phyloP scores from a whole-genome alignment of 257 asterid species.

The Petunia secreta region DNA sequence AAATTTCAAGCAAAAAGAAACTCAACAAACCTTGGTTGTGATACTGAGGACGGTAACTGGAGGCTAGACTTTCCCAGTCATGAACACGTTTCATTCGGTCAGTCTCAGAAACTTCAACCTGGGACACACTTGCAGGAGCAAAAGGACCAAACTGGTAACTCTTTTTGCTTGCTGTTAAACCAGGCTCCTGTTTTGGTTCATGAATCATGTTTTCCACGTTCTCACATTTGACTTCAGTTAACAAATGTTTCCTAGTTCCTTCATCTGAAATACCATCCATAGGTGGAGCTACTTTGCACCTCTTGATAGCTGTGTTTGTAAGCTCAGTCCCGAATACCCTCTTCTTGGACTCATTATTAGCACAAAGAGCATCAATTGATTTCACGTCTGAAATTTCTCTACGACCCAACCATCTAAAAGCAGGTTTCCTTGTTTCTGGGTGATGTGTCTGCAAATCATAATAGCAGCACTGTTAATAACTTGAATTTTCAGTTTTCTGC shows the following conservation, averaged over 20 bases:
- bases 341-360: slow-evolving; percentile 55
- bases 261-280: slow-evolving; percentile 37
- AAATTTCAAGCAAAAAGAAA: neutral
- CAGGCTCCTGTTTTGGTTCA: slow-evolving; percentile 29
- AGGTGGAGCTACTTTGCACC: slow-evolving; percentile 43
- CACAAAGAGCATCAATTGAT: slow-evolving; percentile 35
- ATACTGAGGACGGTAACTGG: slow-evolving; percentile 81
- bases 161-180: slow-evolving; percentile 40
- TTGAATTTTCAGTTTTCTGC: slow-evolving; percentile 1
- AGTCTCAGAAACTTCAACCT: slow-evolving; percentile 51
- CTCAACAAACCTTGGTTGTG: slow-evolving; percentile 76
- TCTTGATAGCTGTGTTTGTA: slow-evolving; percentile 63
- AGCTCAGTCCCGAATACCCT: slow-evolving; percentile 87
- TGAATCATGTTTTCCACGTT: slow-evolving; percentile 53
- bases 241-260: slow-evolving; percentile 40
- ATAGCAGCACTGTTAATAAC: neutral
- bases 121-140: slow-evolving; percentile 72
- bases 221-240: slow-evolving; percentile 55
- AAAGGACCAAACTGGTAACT: slow-evolving; percentile 90
- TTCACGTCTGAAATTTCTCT: slow-evolving; percentile 43
- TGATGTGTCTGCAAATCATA: slow-evolving; percentile 72
- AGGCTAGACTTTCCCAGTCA: slow-evolving; percentile 77
- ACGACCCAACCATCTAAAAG: slow-evolving; percentile 86
- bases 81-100: slow-evolving; percentile 45
- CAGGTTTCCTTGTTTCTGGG: slow-evolving; percentile 94